phyloP scores from a whole-genome alignment of 1,139 yeast genomes.

The Diutina neorugosa region DNA sequence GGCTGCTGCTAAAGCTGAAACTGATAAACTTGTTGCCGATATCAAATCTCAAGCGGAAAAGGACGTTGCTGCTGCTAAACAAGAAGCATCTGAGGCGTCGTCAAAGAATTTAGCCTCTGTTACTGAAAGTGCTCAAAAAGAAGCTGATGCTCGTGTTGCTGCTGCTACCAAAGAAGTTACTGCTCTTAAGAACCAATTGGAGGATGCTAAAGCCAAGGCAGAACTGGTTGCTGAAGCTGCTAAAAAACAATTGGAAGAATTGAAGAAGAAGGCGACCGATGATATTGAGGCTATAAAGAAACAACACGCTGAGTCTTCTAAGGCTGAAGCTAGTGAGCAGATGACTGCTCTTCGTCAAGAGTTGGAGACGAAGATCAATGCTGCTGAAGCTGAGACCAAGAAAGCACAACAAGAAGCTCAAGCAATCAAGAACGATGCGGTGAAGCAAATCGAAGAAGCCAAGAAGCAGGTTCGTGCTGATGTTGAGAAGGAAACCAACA shows the following conservation, averaged over 20 bases:
- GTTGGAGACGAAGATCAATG: neutral
- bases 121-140: neutral
- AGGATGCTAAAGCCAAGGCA: neutral
- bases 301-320: neutral
- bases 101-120: neutral
- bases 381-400: too few relatives aligned
- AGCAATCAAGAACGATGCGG: neutral
- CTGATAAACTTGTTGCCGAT: neutral
- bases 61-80: neutral
- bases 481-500: neutral
- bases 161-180: neutral
- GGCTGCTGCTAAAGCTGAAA: neutral
- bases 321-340: neutral
- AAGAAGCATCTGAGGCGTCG: neutral
- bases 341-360: neutral
- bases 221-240: neutral
- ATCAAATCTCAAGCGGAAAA: neutral
- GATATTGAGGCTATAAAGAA: neutral
- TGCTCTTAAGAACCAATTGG: neutral
- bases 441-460: neutral
- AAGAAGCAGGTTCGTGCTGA: neutral
- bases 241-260: neutral
- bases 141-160: neutral
- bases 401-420: too few relatives aligned
- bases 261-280: neutral